phyloP scores from a whole-genome alignment of 2,329 filamentous ascomycete genomes.

The Xylariaceae sp. region DNA sequence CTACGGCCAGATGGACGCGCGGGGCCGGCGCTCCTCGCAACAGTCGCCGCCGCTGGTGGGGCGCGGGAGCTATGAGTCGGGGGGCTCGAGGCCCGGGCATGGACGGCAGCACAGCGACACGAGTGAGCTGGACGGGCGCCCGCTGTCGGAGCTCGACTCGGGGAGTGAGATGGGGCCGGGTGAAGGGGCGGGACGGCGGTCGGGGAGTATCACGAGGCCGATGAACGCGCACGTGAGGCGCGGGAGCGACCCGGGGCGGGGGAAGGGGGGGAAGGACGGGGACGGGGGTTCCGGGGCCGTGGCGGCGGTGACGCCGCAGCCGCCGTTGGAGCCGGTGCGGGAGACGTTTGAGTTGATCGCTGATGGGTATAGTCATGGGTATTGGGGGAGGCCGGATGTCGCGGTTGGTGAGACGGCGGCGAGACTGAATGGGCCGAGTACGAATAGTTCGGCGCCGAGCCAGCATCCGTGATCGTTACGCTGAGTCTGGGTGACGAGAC shows the following conservation, averaged over 20 bases:
- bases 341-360: constrained; percentile 43
- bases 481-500: no score
- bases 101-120: constrained; percentile 39
- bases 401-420: constrained; percentile 37
- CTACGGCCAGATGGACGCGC: constrained; percentile 15
- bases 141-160: constrained; percentile 36
- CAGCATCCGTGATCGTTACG: no score
- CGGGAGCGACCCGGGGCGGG: constrained; percentile 13
- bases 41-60: constrained; percentile 7
- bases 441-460: constrained; percentile 5
- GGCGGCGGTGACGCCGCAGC: neutral
- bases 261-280: neutral
- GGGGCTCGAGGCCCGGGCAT: constrained; percentile 29
- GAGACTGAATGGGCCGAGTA: constrained; percentile 7
- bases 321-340: constrained; percentile 31
- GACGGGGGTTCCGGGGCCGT: neutral
- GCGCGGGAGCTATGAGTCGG: constrained; percentile 34
- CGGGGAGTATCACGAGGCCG: constrained; percentile 14
- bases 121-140: constrained; percentile 34
- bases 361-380: constrained; percentile 31
- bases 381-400: no score
- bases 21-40: constrained; percentile 13
- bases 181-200: neutral
- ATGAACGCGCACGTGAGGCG: constrained; percentile 9
- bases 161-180: constrained; percentile 13